Conservation (phyloP, 2,329 filamentous ascomycete species). For the Fusarium paranaense region DNA sequence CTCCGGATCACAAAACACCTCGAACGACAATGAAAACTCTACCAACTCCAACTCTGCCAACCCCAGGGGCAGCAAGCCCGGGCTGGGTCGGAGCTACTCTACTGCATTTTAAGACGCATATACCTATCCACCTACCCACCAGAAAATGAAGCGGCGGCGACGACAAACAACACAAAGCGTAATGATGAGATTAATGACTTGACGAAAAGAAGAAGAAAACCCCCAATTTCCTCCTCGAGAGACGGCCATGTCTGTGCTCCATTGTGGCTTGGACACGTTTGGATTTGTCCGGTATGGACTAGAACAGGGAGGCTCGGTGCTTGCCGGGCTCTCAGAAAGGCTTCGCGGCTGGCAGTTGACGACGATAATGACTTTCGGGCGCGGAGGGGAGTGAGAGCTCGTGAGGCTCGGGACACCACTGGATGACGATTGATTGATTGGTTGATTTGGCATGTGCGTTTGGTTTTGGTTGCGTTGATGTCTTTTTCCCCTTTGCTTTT, state of each 20-base stretch:
- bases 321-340: constrained; percentile 32
- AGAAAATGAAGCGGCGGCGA: constrained; percentile 24
- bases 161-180: constrained; percentile 35
- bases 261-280: constrained; percentile 24
- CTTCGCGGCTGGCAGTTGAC: constrained; percentile 48
- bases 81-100: constrained; percentile 47
- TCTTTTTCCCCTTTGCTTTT: not conserved
- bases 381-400: constrained; percentile 26
- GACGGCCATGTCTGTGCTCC: constrained; percentile 23
- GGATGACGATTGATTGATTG: constrained; percentile 16
- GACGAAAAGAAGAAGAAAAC: constrained; percentile 40
- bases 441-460: constrained; percentile 34
- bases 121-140: not conserved
- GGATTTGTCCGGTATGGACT: constrained; percentile 37
- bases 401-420: constrained; percentile 37
- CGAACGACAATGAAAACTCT: not conserved
- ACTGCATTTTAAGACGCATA: constrained; percentile 45
- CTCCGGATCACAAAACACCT: constrained; percentile 50
- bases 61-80: constrained; percentile 40
- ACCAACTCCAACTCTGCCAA: constrained; percentile 42
- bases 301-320: constrained; percentile 38
- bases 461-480: constrained; percentile 37
- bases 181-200: constrained; percentile 45
- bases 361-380: constrained; percentile 47
- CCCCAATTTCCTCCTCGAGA: constrained; percentile 27